These are phyloP conservation scores for Naganishia liquefaciens DNA, from an alignment of 1,284 basidiomycete genomes.

Conservation along the genomic window DNA sequence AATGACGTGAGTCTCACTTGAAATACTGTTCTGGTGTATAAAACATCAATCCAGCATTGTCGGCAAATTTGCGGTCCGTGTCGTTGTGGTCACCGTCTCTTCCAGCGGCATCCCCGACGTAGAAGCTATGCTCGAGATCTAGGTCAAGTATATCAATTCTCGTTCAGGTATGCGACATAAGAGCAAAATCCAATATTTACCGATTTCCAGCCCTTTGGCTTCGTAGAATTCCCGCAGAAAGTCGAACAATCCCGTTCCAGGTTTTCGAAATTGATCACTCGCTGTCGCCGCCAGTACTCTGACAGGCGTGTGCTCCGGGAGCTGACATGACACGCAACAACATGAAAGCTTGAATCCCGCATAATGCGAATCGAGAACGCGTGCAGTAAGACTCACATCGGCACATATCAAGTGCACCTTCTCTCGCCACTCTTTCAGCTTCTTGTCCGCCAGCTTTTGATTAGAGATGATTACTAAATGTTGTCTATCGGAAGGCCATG, in stretches of 20 bases:
- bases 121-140: constrained; percentile 72
- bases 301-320: constrained; percentile 70
- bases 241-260: constrained; percentile 83
- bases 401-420: constrained; percentile 71
- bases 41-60: constrained; percentile 72
- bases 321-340: constrained; percentile 51
- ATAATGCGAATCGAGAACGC: background rate
- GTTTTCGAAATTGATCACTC: constrained; percentile 80
- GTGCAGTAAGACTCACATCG: constrained; percentile 59
- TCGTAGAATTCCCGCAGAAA: constrained; percentile 66
- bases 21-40: constrained; percentile 62
- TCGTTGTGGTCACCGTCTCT: constrained; percentile 69
- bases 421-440: constrained; percentile 65
- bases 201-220: constrained; percentile 64
- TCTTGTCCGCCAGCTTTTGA: constrained; percentile 62
- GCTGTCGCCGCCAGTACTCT: constrained; percentile 74
- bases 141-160: constrained; percentile 9
- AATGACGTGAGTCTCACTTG: constrained; percentile 2
- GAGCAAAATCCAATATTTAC: constrained; percentile 54
- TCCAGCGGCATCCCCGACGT: constrained; percentile 89
- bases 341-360: background rate
- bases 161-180: background rate
- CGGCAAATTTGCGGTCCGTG: constrained; percentile 81
- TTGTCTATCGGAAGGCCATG: constrained; percentile 57
- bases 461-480: constrained; percentile 78